Base-by-base conservation (phyloP, 2,329 filamentous ascomycete species). In the Trichophyton benhamiae region DNA sequence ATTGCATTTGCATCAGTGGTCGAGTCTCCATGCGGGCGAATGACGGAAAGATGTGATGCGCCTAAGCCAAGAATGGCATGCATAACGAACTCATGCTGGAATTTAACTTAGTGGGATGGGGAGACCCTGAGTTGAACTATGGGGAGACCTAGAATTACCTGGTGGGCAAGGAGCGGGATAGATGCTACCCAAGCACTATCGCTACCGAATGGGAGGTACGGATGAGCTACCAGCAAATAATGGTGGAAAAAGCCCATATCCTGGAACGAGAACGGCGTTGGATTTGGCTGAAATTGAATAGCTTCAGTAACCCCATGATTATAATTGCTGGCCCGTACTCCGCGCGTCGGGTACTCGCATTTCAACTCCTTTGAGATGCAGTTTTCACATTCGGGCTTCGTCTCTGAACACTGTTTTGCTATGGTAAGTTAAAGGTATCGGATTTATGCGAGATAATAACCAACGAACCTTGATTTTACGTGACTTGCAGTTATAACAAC, bases 11-110 rank as follows among this genome's bases (percentile, higher is more conserved):
- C 38, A 11, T 17, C 42, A n/a, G 79, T 75, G 13, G 79, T 71
- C 15, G 87, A 77, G 62, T 77, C 78, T 2, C 77, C 69, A 63
- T 81, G 81, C 0, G 76, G 71, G 3, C 72, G 72, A 67, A 81
- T 78, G 3, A 88, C 48, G 42, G 63, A 63, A 17, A 68, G 77
- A 64, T 87, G 83, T 0, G 85, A 87, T 38, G 86, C 86, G 1
- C 85, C 78, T 63, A 87, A 78, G 13, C 84, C 85, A 0, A 87
- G 78, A 61, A 88, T 84, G 6, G 85, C 83, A 69, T 88, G 85
- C 81, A 88, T 86, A 7, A 87, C 77, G 62, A 83, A 87, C 63
- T 85, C 82, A 66, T 86, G 41, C 61, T 62, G 11, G 11, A 60
- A 74, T 36, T 69, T 67, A 20, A 20, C 49, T 27, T 48, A 58